Conservation (phyloP, 768 basidiomycete genomes). For the Auricularia heimuer region DNA sequence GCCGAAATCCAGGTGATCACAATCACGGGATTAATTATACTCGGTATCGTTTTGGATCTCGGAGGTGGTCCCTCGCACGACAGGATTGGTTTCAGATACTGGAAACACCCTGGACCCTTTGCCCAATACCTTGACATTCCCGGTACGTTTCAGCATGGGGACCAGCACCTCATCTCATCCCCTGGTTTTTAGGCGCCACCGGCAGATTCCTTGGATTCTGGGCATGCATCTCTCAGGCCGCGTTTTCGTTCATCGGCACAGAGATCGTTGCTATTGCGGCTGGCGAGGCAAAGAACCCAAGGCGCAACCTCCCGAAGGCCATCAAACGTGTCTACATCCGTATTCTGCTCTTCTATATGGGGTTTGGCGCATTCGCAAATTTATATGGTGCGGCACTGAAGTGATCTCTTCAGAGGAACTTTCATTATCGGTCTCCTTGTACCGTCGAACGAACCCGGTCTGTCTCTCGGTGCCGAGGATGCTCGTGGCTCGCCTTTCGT, state of each 20-base stretch:
- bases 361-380: constrained; percentile 1
- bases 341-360: constrained; percentile 70
- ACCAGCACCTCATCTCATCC: neutral
- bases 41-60: constrained; percentile 66
- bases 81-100: constrained; percentile 68
- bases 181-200: constrained; percentile 36
- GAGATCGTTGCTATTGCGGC: constrained; percentile 61
- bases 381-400: neutral
- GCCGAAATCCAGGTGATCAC: constrained; percentile 91
- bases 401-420: constrained; percentile 38
- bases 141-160: constrained; percentile 9
- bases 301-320: constrained; percentile 9
- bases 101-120: constrained; percentile 86
- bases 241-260: constrained; percentile 88
- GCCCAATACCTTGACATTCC: constrained; percentile 43
- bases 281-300: constrained; percentile 85
- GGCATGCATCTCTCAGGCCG: constrained; percentile 72
- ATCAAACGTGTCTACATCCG: constrained; percentile 46
- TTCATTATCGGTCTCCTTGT: constrained; percentile 76
- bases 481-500: constrained; percentile 82
- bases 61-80: constrained; percentile 83
- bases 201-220: constrained; percentile 72
- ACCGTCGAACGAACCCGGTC: constrained; percentile 50
- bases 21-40: constrained; percentile 54
- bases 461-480: constrained; percentile 45